phyloP scores from a whole-genome alignment of 73 alveolate species.

The Symbiodinium natans region DNA sequence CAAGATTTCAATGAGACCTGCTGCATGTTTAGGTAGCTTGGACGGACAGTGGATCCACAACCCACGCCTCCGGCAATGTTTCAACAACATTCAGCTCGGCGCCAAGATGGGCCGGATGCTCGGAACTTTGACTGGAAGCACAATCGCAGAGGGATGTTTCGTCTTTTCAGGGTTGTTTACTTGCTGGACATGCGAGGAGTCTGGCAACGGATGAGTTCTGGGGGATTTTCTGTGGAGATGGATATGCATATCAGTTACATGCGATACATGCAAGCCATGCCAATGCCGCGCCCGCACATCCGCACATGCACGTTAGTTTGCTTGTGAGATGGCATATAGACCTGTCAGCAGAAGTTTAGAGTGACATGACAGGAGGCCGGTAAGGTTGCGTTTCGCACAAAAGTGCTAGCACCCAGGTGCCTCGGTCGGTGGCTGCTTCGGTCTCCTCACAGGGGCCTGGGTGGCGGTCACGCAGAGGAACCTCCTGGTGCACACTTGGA shows the following conservation, averaged over 20 bases:
- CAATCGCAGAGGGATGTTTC: too few relatives aligned
- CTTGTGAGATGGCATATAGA: too few relatives aligned
- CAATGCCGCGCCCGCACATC: not conserved
- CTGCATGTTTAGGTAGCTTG: slow-evolving; percentile 47
- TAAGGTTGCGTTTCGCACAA: too few relatives aligned
- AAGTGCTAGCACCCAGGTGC: slow-evolving; percentile 55
- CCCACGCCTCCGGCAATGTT: slow-evolving; percentile 77
- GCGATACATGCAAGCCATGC: not conserved
- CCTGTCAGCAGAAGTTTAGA: too few relatives aligned
- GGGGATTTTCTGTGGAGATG: too few relatives aligned
- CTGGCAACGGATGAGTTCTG: too few relatives aligned
- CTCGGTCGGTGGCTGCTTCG: slow-evolving; percentile 92
- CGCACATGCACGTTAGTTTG: too few relatives aligned
- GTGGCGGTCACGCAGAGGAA: slow-evolving; percentile 93
- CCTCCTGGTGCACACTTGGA: slow-evolving; percentile 40
- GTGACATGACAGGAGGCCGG: too few relatives aligned
- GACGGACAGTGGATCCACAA: slow-evolving; percentile 87
- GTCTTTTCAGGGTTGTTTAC: too few relatives aligned
- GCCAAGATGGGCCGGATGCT: slow-evolving; percentile 77
- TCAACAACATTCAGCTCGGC: slow-evolving; percentile 89
- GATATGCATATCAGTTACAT: too few relatives aligned
- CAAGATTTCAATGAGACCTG: not conserved
- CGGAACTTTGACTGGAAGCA: too few relatives aligned
- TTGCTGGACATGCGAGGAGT: too few relatives aligned
- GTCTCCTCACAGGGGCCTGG: slow-evolving; percentile 81